These are phyloP conservation scores for Ophiocordyceps polyrhachis-furcata DNA, from an alignment of 2,329 filamentous ascomycete genomes.

Conservation along the genomic window DNA sequence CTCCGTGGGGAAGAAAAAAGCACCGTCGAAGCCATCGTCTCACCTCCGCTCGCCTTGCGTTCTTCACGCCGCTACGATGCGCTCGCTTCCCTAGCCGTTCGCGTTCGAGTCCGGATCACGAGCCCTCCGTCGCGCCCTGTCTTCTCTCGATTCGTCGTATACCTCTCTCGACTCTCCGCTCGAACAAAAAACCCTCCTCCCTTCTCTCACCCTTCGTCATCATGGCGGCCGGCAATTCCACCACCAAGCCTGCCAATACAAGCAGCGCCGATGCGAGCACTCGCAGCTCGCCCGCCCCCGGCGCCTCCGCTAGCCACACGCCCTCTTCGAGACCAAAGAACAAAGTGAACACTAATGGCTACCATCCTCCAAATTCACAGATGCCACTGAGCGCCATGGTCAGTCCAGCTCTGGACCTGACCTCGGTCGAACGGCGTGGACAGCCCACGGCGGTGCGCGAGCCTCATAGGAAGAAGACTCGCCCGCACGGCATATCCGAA, in stretches of 20 bases:
- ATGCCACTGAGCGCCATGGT: slow-evolving; percentile 35
- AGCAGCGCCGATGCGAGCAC: slow-evolving; percentile 29
- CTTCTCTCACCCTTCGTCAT: slow-evolving; percentile 2
- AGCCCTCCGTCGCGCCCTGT: not conserved
- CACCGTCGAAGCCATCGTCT: not conserved
- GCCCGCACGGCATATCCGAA: slow-evolving; percentile 72
- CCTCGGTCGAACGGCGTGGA: slow-evolving; percentile 79
- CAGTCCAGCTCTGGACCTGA: slow-evolving; percentile 55
- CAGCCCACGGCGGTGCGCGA: slow-evolving; percentile 62
- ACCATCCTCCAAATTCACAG: slow-evolving; percentile 30
- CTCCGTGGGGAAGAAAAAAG: not conserved
- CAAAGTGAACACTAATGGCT: slow-evolving; percentile 34
- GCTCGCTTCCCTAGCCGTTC: slow-evolving; percentile 4
- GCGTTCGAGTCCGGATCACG: slow-evolving; percentile 1
- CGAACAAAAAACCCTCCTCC: not conserved
- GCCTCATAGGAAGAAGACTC: slow-evolving; percentile 53
- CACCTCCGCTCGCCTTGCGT: not conserved
- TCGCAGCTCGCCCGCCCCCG: slow-evolving; percentile 31
- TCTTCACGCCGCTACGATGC: slow-evolving; percentile 7
- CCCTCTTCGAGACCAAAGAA: slow-evolving; percentile 27
- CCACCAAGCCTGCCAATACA: slow-evolving; percentile 15
- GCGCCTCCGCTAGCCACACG: slow-evolving; percentile 14
- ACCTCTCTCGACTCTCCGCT: not conserved
- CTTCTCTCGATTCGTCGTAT: not conserved
- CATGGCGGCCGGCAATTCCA: slow-evolving; percentile 22